Evolutionary conservation across 441 rosid species (phyloP).

Genomic region (Cnidoscolus chayamansa): DNA sequence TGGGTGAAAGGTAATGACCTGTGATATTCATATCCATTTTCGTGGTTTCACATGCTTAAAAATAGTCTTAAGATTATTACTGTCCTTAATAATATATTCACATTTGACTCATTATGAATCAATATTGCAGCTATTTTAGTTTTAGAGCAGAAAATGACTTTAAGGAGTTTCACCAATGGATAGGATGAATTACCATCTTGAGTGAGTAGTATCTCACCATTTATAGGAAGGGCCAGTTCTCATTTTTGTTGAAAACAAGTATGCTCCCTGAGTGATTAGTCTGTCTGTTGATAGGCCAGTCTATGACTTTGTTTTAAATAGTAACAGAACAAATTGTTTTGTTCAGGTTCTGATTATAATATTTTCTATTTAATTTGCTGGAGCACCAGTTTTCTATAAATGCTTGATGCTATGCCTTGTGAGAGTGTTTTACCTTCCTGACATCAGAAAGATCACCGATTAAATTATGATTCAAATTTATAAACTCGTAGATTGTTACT

Average conservation of each 20-base stretch:
- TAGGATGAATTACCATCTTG: not conserved
- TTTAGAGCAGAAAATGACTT: not conserved
- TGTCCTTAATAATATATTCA: not conserved
- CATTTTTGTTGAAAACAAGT: not conserved
- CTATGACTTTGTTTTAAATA: not conserved
- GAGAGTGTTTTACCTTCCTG: not conserved
- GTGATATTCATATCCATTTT: not conserved
- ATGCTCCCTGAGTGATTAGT: not conserved
- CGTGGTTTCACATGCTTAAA: not conserved
- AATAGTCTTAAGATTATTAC: too few species aligned
- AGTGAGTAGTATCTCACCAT: not conserved
- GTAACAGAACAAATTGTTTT: not conserved
- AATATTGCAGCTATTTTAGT: not conserved
- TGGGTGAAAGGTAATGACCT: slow-evolving; percentile 71
- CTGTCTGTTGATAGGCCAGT: not conserved
- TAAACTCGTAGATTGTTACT: not conserved
- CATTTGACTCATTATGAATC: not conserved
- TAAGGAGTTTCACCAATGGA: not conserved
- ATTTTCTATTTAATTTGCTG: not conserved
- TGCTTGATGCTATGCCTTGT: not conserved
- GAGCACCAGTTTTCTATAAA: not conserved
- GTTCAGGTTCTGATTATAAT: not conserved
- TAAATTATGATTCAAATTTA: not conserved
- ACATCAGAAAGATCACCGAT: not conserved
- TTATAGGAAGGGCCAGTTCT: not conserved